Evolutionary conservation across 176 grass and related monocot species (phyloP).

Genomic region (Carex pumila): DNA sequence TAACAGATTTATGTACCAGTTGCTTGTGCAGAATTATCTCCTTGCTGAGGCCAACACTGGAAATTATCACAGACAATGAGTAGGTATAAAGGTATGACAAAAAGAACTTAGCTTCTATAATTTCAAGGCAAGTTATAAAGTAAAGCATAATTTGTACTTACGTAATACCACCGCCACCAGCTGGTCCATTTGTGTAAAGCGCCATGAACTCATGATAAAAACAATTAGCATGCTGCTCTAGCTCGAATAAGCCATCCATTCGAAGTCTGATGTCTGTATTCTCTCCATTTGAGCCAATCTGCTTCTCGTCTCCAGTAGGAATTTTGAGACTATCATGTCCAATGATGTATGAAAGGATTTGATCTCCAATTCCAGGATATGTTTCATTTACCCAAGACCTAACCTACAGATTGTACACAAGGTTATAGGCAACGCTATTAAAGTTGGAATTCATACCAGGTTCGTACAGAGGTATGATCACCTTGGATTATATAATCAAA

Average conservation of each 20-base stretch:
- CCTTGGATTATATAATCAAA: neutral
- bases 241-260: conserved; percentile 81
- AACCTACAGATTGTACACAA: conserved; percentile 34
- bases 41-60: conserved; percentile 67
- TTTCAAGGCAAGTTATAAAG: neutral
- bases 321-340: conserved; percentile 80
- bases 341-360: conserved; percentile 63
- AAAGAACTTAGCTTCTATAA: neutral
- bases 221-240: conserved; percentile 65
- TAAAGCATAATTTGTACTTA: conserved; percentile 22
- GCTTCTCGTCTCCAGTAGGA: conserved; percentile 22
- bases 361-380: conserved; percentile 53
- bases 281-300: conserved; percentile 31
- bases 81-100: neutral
- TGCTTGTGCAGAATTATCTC: conserved; percentile 70
- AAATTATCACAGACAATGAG: conserved; percentile 11
- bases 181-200: conserved; percentile 91
- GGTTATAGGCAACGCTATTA: neutral
- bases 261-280: conserved; percentile 64
- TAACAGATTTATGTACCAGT: conserved; percentile 46
- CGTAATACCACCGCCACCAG: conserved; percentile 84
- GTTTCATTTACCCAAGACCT: conserved; percentile 76
- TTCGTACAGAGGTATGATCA: neutral
- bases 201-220: conserved; percentile 84
- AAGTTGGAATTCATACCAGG: neutral